Percentiles rank a stretch among this genome's conserved stretches.
These are phyloP conservation scores for Aspergillus glaucus DNA, from an alignment of 2,329 filamentous ascomycete species.

Conservation along the genomic window DNA sequence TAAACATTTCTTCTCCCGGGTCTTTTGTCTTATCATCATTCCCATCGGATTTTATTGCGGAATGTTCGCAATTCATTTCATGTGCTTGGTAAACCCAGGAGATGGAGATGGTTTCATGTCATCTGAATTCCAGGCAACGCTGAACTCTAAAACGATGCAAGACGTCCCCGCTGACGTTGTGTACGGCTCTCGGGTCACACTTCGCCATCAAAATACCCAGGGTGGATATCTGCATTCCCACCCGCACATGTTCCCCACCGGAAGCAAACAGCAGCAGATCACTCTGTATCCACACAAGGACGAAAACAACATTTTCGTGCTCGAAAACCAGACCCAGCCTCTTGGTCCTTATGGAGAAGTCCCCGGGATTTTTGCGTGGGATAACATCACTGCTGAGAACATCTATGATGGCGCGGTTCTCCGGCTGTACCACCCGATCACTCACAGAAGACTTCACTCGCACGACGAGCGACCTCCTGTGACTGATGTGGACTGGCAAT, in stretches of 20 bases:
- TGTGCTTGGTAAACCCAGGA: conserved; percentile 87
- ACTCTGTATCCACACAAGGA: conserved; percentile 99
- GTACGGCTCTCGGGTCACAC: conserved; percentile 75
- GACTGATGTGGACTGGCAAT: conserved; percentile 87
- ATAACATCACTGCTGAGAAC: conserved; percentile 60
- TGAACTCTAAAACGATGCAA: conserved; percentile 95
- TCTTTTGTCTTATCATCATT: conserved; percentile 86
- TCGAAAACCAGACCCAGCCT: conserved; percentile 96
- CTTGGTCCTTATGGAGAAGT: conserved; percentile 69
- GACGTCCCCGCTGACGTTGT: conserved; percentile 89
- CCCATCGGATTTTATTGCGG: conserved; percentile 86
- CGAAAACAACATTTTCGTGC: conserved; percentile 89
- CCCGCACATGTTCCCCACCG: conserved; percentile 92
- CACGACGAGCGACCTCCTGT: conserved; percentile 83
- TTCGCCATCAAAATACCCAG: conserved; percentile 95
- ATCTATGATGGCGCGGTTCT: conserved; percentile 76
- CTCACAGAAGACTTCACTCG: conserved; percentile 85
- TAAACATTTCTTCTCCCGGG: conserved; percentile 88
- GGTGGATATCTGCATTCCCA: conserved; percentile 97
- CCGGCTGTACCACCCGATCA: conserved; percentile 75
- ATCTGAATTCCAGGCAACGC: conserved; percentile 94
- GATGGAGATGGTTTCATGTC: conserved; percentile 99
- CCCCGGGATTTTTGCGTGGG: conserved; percentile 78
- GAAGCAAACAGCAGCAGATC: conserved; percentile 97
- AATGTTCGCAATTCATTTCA: conserved; percentile 96